A percentile compares a stretch with the other conserved stretches of the same genome.
Conservation (phyloP, 495 filamentous ascomycete species). For the Tuber aestivum region DNA sequence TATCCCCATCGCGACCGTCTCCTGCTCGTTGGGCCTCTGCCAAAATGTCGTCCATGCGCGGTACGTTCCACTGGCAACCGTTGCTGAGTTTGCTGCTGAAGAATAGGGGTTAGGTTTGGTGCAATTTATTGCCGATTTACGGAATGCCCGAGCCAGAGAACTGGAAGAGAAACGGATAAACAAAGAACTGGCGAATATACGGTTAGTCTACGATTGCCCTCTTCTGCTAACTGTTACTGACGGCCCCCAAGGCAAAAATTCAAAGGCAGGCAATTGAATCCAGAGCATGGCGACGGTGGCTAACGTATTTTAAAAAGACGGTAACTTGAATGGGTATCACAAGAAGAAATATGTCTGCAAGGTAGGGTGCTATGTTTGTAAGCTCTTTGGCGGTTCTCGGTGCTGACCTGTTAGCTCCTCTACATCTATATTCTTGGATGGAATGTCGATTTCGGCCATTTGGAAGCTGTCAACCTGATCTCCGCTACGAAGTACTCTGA, state of each 20-base stretch:
- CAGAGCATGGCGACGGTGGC: conserved; percentile 13
- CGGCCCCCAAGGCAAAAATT: conserved; percentile 60
- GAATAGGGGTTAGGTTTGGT: conserved; percentile 58
- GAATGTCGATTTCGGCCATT: conserved; percentile 98
- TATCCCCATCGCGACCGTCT: not conserved
- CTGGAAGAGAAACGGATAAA: conserved; percentile 99
- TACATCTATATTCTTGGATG: conserved; percentile 99
- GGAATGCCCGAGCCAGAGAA: conserved; percentile 90
- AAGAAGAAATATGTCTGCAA: conserved; percentile 99
- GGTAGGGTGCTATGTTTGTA: conserved; percentile 45
- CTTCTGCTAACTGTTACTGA: conserved; percentile 17
- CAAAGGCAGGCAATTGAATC: conserved; percentile 52
- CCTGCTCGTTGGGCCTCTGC: not conserved
- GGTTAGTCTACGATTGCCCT: conserved; percentile 47
- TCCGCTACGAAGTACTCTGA: conserved; percentile 96
- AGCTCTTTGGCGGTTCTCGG: not conserved
- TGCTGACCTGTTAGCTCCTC: conserved; percentile 58
- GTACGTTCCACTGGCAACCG: conserved; percentile 16
- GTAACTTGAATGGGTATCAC: conserved; percentile 86
- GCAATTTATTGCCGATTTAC: conserved; percentile 95
- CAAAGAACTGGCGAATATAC: conserved; percentile 97
- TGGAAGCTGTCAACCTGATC: conserved; percentile 96
- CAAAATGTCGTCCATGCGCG: conserved; percentile 43
- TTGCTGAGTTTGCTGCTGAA: conserved; percentile 32
- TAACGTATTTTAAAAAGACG: conserved; percentile 56